Evolutionary conservation across 345 rosid genomes (phyloP), one percentile per base, ranked within the genome.

Genomic region (Boechera retrofracta): DNA sequence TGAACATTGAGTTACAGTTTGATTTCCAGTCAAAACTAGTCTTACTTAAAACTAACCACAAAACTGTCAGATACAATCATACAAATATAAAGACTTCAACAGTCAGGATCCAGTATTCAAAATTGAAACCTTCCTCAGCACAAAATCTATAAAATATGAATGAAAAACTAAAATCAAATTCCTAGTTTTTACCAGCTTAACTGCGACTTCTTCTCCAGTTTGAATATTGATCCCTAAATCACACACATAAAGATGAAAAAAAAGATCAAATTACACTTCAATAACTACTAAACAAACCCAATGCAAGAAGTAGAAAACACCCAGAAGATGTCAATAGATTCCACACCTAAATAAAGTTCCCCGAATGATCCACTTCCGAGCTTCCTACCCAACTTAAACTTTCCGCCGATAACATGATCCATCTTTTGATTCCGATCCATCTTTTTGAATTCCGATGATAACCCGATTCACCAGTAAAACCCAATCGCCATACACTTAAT

Each of bases 291-390:
- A 32, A 56, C 12, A 63, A 64, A 16, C 65, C 24, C 28, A 64
- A 45, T 54, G 28, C 38, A 57, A 68, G 38, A 76, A 64, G 33
- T 32, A 66, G 18, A 56, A 56, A 24, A 31, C 10, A 64, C 18
- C 9, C 16, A 16, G 11, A 65, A 65, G 48, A 64, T 10, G 11
- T 12, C 3, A 52, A 59, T 47, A 44, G 59, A 75, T 57, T 32
- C 2, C 16, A 53, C 85, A 92, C 97, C 96, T 77, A 90, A 80
- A 84, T 85, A 92, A 48, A 92, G 92, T 63, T 92, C 92, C 15
- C 97, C 97, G 47, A 91, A 91, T 15, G 94, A 91, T 87, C 97
- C 97, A 73, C 94, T 88, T 64, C 94, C 97, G 24, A 92, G 89
- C 90, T 90, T 92, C 75, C 96, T 86, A 47, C 97, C 97, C 58